Evolutionary conservation across 2,329 filamentous ascomycete genomes (phyloP).

Genomic region (Rhynchosporium secalis): DNA sequence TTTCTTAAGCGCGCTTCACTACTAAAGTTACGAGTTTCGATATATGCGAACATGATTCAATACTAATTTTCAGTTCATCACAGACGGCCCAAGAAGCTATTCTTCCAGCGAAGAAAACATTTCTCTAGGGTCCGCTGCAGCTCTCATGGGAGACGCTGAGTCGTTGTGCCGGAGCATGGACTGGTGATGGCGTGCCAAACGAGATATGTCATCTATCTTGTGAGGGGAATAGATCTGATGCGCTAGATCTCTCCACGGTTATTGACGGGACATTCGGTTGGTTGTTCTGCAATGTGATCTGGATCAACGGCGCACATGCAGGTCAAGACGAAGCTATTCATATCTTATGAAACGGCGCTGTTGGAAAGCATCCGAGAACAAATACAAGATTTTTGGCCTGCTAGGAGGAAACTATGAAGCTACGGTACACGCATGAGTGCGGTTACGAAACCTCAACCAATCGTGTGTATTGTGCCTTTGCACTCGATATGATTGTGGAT

Average conservation of each 20-base stretch:
- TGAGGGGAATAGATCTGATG: neutral
- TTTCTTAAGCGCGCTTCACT: too few relatives aligned
- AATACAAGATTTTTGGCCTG: neutral
- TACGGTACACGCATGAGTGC: neutral
- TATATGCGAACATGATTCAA: too few relatives aligned
- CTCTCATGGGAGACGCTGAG: neutral
- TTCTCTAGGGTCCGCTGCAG: neutral
- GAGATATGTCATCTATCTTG: neutral
- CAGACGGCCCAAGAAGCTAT: neutral
- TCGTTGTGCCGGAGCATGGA: neutral
- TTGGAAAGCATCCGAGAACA: neutral
- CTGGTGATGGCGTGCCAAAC: neutral
- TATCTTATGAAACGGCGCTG: neutral
- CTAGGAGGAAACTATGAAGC: neutral
- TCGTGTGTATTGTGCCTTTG: neutral
- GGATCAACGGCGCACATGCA: neutral
- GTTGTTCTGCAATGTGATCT: constrained; percentile 1
- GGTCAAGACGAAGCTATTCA: neutral
- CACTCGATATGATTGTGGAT: neutral
- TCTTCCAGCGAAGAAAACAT: neutral
- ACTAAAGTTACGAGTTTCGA: too few relatives aligned
- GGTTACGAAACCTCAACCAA: neutral
- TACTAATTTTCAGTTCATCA: too few relatives aligned
- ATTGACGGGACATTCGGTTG: neutral
- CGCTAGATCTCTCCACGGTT: neutral